Conservation (phyloP, 1,284 basidiomycete genomes). For the Irpex sp. region DNA sequence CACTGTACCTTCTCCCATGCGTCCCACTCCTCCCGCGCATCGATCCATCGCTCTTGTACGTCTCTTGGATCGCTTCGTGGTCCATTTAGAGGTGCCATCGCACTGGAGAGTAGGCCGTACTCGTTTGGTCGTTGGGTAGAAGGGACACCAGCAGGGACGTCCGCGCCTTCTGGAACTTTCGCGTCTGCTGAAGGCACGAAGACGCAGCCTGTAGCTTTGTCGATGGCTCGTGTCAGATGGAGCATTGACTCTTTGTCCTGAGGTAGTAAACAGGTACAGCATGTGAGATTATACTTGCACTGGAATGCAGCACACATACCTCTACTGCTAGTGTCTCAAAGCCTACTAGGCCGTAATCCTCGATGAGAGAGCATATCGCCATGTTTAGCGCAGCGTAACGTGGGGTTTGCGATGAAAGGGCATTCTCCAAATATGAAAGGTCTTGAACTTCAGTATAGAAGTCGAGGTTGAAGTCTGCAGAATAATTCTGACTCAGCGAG, state of each 20-base stretch:
- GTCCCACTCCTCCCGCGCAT: constrained; percentile 75
- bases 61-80: constrained; percentile 65
- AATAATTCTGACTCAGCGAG: not conserved
- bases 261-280: not conserved
- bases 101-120: constrained; percentile 64
- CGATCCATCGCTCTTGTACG: constrained; percentile 88
- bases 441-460: constrained; percentile 99
- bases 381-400: constrained; percentile 81
- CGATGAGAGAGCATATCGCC: constrained; percentile 87
- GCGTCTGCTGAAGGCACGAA: constrained; percentile 64
- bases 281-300: not conserved
- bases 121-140: constrained; percentile 57
- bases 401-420: constrained; percentile 62
- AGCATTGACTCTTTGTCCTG: constrained; percentile 94
- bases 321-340: constrained; percentile 98
- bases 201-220: constrained; percentile 88
- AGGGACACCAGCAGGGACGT: constrained; percentile 38
- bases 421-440: constrained; percentile 82
- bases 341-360: constrained; percentile 92
- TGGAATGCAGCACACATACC: constrained; percentile 37
- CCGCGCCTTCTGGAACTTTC: constrained; percentile 47
- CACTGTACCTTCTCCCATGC: constrained; percentile 71
- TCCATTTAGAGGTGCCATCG: constrained; percentile 53
- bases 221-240: constrained; percentile 75
- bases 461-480: constrained; percentile 86